Base-by-base conservation (phyloP, 2,329 filamentous ascomycete species). In the Penicillium sp. region DNA sequence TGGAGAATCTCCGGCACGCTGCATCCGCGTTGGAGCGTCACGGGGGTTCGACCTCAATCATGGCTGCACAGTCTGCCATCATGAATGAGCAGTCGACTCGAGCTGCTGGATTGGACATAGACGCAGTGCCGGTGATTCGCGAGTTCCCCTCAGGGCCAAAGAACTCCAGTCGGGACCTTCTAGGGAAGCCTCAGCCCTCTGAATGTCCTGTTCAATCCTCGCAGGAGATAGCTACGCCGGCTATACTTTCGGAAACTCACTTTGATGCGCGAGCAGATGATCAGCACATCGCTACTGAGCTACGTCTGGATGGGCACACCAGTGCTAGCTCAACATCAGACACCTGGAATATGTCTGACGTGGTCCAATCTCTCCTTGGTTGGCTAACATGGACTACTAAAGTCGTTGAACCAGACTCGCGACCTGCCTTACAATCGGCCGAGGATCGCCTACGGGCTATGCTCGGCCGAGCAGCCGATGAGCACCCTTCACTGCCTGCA, bases 221-320 rank as follows among this genome's bases (percentile, higher is more conserved):
- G n/a, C 58, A 65, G 8, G 64, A 65, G 19, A 75, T 78, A 30
- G 59, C 70, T 6, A 78, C 76, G 2, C 71, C 74, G 2, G 75
- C 78, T 22, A 64, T 80, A 1, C 73, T 79, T 25, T 78, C 76
- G 0, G 77, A 79, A 64, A 68, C 76, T 10, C 71, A 73, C 58
- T 63, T 79, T 7, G 75, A 78, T 56, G 77, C 74, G 0, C 72
- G 71, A 55, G 74, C 74, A 14, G 68, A 73, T 38, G 68, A 55
- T 26, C 42, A 16, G 13, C 33, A 53, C 7, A 25, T 38, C 28
- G 25, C 14, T 14, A 10, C 26, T 10, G 59, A 55, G 58, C 6
- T 53, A 22, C 14, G 35, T 8, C 14, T 46, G 54, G n/a, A 28
- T n/a, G 25, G 8, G 11, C 7, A 25, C 4, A n/a, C 26, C 26